These are phyloP conservation scores for Cokeromyces recurvatus DNA, from an alignment of 371 early-diverging fungal genomes.

Conservation along the genomic window DNA sequence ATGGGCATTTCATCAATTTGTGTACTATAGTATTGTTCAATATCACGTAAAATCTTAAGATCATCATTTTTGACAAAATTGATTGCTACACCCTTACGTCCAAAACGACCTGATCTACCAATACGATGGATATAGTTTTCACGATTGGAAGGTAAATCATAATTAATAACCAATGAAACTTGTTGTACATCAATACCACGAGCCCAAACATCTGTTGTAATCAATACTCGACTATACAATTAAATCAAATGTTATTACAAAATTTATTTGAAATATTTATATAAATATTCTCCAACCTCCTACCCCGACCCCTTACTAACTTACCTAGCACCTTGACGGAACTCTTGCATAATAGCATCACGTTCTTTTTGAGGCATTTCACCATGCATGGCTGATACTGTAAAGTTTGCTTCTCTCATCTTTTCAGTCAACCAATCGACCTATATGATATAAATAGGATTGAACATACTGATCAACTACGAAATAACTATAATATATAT, in stretches of 20 bases:
- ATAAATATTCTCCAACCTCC: not conserved
- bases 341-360: conserved; percentile 88
- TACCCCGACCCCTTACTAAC: not conserved
- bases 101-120: conserved; percentile 97
- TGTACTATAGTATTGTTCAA: conserved; percentile 92
- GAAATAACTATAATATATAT: not conserved
- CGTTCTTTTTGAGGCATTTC: conserved; percentile 95
- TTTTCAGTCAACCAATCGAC: conserved; percentile 97
- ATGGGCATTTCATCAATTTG: conserved; percentile 96
- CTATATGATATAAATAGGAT: conserved; percentile 15
- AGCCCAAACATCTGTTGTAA: conserved; percentile 94
- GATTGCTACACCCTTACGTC: conserved; percentile 97
- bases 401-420: conserved; percentile 90
- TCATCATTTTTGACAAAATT: conserved; percentile 96
- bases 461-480: conserved; percentile 1
- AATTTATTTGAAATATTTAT: no score
- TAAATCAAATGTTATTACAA: no score
- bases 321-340: conserved; percentile 77
- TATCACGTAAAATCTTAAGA: conserved; percentile 78
- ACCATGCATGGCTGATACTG: conserved; percentile 98
- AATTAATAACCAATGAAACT: conserved; percentile 89
- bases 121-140: conserved; percentile 96
- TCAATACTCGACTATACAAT: conserved; percentile 76
- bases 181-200: conserved; percentile 99
- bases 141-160: conserved; percentile 92